Evolutionary conservation across 2,329 filamentous ascomycete species (phyloP).

Genomic region (Aspergillus neoniger): DNA sequence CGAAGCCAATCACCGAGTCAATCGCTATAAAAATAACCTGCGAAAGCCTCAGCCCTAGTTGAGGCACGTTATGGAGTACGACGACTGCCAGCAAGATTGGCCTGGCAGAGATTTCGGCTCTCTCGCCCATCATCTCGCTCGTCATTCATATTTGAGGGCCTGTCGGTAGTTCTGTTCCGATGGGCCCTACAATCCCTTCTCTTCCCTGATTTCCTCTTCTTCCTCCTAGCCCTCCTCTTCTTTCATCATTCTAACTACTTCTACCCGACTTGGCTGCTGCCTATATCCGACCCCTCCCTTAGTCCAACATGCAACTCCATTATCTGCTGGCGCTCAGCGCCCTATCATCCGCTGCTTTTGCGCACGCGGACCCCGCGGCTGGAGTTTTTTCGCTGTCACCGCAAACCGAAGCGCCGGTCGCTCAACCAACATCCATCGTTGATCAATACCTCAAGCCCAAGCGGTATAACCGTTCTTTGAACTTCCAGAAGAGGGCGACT

Average conservation of each 20-base stretch:
- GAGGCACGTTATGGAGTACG: constrained; percentile 2
- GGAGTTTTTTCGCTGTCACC: background rate
- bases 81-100: background rate
- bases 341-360: background rate
- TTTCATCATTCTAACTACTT: background rate
- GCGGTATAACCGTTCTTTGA: background rate
- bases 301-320: background rate
- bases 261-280: background rate
- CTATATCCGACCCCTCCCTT: background rate
- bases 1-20: background rate
- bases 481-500: constrained; percentile 3
- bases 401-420: background rate
- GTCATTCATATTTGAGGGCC: background rate
- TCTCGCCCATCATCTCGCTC: background rate
- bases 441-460: background rate
- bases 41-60: constrained; percentile 10
- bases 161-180: background rate
- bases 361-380: background rate
- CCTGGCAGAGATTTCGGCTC: constrained; percentile 1
- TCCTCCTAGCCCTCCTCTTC: background rate
- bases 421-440: background rate
- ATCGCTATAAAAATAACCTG: constrained; percentile 4
- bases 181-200: background rate
- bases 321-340: background rate
- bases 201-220: background rate